Conservation (phyloP, 805 yeast genomes). For the Candida succiphila region DNA sequence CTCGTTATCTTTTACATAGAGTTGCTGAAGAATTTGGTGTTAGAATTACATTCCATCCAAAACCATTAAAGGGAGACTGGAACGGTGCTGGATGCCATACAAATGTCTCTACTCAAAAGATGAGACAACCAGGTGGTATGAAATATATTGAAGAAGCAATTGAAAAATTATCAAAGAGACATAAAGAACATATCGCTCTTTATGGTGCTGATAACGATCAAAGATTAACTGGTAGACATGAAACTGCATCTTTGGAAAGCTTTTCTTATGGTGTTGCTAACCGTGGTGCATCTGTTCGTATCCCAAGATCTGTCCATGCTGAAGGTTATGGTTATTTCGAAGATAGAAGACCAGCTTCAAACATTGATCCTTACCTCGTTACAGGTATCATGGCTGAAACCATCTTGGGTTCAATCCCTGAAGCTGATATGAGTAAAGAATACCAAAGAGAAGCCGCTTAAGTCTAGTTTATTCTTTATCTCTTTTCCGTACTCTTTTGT, state of each 20-base stretch:
- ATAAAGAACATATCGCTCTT: conserved; percentile 87
- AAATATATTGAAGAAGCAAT: conserved; percentile 86
- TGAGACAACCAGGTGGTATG: conserved; percentile 97
- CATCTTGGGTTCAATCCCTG: conserved; percentile 87
- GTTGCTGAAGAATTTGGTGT: conserved; percentile 99
- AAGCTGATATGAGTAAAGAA: conserved; percentile 91
- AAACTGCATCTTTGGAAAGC: conserved; percentile 87
- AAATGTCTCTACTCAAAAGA: conserved; percentile 83
- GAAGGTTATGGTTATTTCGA: conserved; percentile 98
- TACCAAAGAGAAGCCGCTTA: conserved; percentile 60
- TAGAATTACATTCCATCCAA: conserved; percentile 98
- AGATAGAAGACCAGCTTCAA: conserved; percentile 99
- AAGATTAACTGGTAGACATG: conserved; percentile 97
- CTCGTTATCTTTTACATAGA: conserved; percentile 86
- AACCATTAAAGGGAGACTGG: conserved; percentile 98
- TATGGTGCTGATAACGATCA: conserved; percentile 93
- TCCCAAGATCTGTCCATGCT: conserved; percentile 97
- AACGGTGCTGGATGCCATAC: conserved; percentile 99
- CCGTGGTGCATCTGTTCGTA: conserved; percentile 98
- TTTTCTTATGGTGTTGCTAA: conserved; percentile 98
- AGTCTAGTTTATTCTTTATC: background rate
- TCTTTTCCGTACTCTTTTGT: background rate
- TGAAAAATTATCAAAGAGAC: conserved; percentile 91
- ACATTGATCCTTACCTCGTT: conserved; percentile 97
- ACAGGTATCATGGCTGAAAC: conserved; percentile 98